Conservation (phyloP, 306 rosid species). For the Myrica gale region DNA sequence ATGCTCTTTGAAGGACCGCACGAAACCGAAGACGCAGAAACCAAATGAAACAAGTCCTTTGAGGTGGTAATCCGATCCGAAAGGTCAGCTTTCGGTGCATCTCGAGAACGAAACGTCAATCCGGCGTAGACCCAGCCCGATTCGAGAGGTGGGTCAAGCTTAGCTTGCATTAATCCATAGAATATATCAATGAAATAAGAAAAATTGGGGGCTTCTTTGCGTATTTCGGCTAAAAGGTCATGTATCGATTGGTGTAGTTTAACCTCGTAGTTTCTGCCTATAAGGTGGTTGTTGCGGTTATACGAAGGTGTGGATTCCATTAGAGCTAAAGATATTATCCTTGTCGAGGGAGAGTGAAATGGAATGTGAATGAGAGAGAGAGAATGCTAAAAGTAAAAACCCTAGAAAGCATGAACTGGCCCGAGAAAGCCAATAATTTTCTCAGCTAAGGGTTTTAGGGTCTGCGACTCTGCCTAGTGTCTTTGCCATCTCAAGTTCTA, state of each 20-base stretch:
- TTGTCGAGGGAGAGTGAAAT: not conserved
- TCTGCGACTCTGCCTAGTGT: too few species aligned
- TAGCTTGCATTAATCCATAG: slow-evolving; percentile 53
- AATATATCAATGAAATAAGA: slow-evolving; percentile 38
- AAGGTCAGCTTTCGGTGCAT: slow-evolving; percentile 38
- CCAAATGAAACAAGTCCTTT: slow-evolving; percentile 48
- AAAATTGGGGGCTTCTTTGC: slow-evolving; percentile 28
- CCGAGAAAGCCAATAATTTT: not conserved
- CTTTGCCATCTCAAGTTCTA: too few species aligned
- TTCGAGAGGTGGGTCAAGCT: slow-evolving; percentile 62
- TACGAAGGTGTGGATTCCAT: slow-evolving; percentile 25
- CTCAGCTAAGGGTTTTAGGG: not conserved
- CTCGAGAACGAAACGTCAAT: slow-evolving; percentile 36
- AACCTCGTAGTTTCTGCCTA: slow-evolving; percentile 41
- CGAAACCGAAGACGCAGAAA: slow-evolving; percentile 52
- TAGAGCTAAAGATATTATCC: slow-evolving; percentile 30
- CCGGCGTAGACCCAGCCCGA: slow-evolving; percentile 71
- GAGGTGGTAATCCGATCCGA: slow-evolving; percentile 50
- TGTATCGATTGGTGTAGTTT: slow-evolving; percentile 49
- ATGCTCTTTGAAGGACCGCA: slow-evolving; percentile 49
- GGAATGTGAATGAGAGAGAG: not conserved
- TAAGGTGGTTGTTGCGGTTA: slow-evolving; percentile 16
- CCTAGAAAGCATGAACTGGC: not conserved
- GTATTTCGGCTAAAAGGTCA: slow-evolving; percentile 42
- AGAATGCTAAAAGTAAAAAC: slow-evolving; percentile 2